Conservation (phyloP, 139 green algal species). For the Chara braunii region DNA sequence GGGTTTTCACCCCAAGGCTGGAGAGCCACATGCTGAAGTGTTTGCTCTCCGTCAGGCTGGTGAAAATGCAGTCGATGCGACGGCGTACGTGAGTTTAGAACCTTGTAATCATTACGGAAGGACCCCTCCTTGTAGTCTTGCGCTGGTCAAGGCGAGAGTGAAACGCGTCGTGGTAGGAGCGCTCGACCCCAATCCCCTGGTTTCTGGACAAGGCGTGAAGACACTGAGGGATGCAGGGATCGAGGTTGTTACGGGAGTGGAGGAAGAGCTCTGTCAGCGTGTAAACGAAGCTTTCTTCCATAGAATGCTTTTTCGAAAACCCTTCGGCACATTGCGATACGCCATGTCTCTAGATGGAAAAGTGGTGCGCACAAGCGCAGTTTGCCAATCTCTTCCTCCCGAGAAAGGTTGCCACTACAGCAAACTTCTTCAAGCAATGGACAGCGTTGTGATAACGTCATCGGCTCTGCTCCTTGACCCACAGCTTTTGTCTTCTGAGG, state of each 20-base stretch:
- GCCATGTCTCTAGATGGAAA: slow-evolving; percentile 18
- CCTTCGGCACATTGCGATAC: slow-evolving; percentile 19
- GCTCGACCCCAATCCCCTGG: slow-evolving; percentile 42
- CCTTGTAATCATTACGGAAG: slow-evolving; percentile 93
- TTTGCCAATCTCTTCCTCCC: too few species aligned
- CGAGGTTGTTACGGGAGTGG: slow-evolving; percentile 43
- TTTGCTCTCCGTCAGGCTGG: slow-evolving; percentile 74
- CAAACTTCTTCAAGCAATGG: slow-evolving; percentile 11
- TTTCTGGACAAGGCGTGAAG: slow-evolving; percentile 42
- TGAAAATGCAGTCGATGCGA: slow-evolving; percentile 55
- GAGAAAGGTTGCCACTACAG: slow-evolving; percentile 16
- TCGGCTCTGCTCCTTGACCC: background rate
- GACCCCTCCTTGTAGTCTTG: slow-evolving; percentile 85
- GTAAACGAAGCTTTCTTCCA: slow-evolving; percentile 40
- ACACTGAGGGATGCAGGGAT: slow-evolving; percentile 40
- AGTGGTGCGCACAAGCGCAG: too few species aligned
- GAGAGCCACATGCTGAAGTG: slow-evolving; percentile 94
- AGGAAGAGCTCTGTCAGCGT: slow-evolving; percentile 27
- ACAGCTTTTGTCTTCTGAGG: slow-evolving; percentile 16
- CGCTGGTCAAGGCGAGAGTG: slow-evolving; percentile 76
- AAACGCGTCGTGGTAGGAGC: slow-evolving; percentile 41
- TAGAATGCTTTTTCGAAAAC: slow-evolving; percentile 13
- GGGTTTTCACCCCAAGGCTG: slow-evolving; percentile 89
- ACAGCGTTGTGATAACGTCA: slow-evolving; percentile 26
- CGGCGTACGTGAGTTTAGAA: slow-evolving; percentile 97